Base-by-base conservation (phyloP, 2,329 filamentous ascomycete genomes). In the Monosporascus sp. region DNA sequence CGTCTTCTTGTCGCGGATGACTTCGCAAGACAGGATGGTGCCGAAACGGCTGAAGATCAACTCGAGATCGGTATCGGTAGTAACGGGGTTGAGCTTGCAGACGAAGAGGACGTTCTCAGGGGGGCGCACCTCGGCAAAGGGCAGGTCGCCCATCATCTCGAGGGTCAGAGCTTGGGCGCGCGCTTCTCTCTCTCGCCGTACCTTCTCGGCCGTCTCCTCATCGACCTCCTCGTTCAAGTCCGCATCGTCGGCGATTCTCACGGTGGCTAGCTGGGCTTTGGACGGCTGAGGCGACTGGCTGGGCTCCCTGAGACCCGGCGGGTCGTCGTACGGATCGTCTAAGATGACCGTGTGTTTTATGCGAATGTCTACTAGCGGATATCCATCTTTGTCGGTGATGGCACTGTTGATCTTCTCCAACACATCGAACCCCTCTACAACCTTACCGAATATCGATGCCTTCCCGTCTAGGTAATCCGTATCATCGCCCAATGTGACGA, bases 31-130 rank as follows among this genome's bases (percentile, higher is more conserved):
- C 24, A 97, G 71, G 42, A 99, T 96, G 66, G 88, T 93, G 61
- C 94, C 94, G 63, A 99, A 99, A 0, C 94, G 92, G 52, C 90
- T 93, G 72, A 99, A 99, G 57, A 99, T 97, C 59, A 97, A 81
- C 68, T 97, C 88, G 47, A 99, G 77, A 67, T 99, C 94, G 65
- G 96, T 88, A 65, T 97, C 93, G 65, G 90, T 88, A 9, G 94
- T 99, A 47, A 99, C 91, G 0, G 94, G 94, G 63, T 99, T 99
- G 44, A 99, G 79, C 70, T 99, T 99, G 85, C 94, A 99, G 44
- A 99, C 92, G 67, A 99, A 99, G 2, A 99, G 79, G 15, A 99
- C 86, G 69, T 99, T 97, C 73, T 99, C 94, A 0, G 94, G 94
- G 5, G 94, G 94, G 63, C 93, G 95, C 62, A 99, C 92, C 72